Evolutionary conservation across 257 asterid species (phyloP), one percentile per base, ranked within the genome.

Genomic region (Gentiana straminea): DNA sequence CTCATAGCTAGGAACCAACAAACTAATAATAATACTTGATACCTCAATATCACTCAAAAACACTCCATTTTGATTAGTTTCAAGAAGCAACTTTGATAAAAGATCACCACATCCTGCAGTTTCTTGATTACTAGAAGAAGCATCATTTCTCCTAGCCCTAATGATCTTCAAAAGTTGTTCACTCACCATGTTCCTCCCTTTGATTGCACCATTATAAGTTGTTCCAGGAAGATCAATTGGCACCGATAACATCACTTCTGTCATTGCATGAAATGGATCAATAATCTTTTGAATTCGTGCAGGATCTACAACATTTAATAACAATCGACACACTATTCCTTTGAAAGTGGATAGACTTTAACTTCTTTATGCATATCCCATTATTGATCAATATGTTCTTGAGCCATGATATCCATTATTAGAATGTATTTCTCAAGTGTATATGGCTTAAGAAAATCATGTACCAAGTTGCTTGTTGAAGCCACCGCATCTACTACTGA

Each of bases 191-290:
- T 64, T 52, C 7, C 86, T 82, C 4, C 84, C 94, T 53, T 72
- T 78, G 44, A 84, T 70, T 0, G 81, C 89, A 6, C 84, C 57
- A 8, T 75, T 79, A 44, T 78, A 81, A 35, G 86, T 79, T 34
- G 84, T 81, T 4, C 89, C 89, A 0, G 86, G 89, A 0, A 84
- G 51, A 59, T 84, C 86, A 34, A 83, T 62, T 1, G 86, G 82
- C 49, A 71, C 65, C 2, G 89, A 78, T 45, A 78, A 64, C 74
- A 81, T 72, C 55, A 86, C 89, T 1, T 74, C 66, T 0, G 81
- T 79, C 43, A 84, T 74, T 8, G 76, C 65, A 0, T 67, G 60
- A 6, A 81, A 76, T 24, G 86, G 84, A 35, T 84, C 81, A 0
- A 80, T 64, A 47, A 78, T 49, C 68, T 49, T 76, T 58, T 67